These are phyloP conservation scores for Poterioochromonas sp. DNA, from an alignment of 352 stramenopile species.

Conservation along the genomic window DNA sequence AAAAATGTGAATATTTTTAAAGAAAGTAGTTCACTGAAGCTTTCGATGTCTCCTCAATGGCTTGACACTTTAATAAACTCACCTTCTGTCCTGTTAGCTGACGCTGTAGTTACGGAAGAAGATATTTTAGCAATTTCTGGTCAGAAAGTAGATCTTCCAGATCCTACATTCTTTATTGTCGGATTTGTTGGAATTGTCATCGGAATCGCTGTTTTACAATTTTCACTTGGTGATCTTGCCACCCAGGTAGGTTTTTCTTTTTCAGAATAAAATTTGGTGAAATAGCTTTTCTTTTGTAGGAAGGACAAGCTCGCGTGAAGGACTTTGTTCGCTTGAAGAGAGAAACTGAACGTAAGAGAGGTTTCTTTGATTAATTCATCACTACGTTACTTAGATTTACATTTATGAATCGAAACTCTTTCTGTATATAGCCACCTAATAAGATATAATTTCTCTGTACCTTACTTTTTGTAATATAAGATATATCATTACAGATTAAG, in stretches of 20 bases:
- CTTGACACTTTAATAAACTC: too few species aligned
- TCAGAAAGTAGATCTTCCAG: not conserved
- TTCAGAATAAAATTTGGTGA: not conserved
- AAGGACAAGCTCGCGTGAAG: not conserved
- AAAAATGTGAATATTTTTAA: too few species aligned
- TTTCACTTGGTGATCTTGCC: not conserved
- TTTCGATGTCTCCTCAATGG: too few species aligned
- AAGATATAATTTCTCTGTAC: too few species aligned
- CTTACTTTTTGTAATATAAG: too few species aligned
- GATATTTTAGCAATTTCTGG: not conserved
- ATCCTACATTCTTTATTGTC: not conserved
- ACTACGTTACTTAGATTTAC: too few species aligned
- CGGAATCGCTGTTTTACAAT: not conserved
- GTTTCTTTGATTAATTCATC: not conserved
- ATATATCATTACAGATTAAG: too few species aligned
- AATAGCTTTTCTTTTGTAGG: not conserved
- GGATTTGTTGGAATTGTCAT: not conserved
- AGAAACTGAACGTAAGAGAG: not conserved
- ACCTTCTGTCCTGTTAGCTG: not conserved
- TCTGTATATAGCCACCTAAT: too few species aligned
- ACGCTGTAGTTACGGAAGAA: not conserved
- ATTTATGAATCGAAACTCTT: too few species aligned
- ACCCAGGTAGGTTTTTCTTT: not conserved
- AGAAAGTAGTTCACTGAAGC: too few species aligned
- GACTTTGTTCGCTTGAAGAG: not conserved